phyloP scores from a whole-genome alignment of 192 early-diverging fungal species.

The Phycomyces blakesleeanus region DNA sequence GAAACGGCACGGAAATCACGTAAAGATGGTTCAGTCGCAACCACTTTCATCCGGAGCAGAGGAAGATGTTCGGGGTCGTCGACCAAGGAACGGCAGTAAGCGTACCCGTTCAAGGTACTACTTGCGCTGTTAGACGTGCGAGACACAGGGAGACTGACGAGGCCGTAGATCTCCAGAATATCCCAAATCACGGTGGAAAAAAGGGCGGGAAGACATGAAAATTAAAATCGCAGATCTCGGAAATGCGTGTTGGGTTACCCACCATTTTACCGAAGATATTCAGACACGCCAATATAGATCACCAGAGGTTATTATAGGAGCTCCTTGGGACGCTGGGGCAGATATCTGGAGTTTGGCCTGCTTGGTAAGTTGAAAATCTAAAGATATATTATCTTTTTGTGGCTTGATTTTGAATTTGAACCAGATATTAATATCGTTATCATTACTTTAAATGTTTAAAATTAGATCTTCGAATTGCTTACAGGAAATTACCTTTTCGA shows the following conservation, averaged over 20 bases:
- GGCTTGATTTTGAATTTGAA: no score
- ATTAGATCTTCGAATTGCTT: constrained; percentile 79
- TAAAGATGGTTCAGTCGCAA: constrained; percentile 31
- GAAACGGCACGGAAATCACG: constrained; percentile 8
- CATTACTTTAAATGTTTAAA: no score
- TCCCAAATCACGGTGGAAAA: neutral
- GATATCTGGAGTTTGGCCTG: constrained; percentile 96
- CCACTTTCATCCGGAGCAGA: constrained; percentile 20
- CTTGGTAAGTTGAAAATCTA: no score
- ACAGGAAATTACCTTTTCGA: constrained; percentile 96
- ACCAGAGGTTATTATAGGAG: constrained; percentile 92
- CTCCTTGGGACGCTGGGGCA: constrained; percentile 77
- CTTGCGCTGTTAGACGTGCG: neutral
- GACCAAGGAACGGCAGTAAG: neutral
- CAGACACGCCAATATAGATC: constrained; percentile 97
- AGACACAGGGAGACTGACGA: no score
- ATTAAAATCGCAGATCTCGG: constrained; percentile 97
- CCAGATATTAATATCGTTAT: no score
- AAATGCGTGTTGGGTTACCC: constrained; percentile 93
- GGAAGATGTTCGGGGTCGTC: constrained; percentile 4
- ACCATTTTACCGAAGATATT: constrained; percentile 94
- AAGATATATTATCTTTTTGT: no score
- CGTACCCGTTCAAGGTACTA: neutral
- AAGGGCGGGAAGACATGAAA: constrained; percentile 19
- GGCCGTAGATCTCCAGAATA: no score